Conservation (phyloP, 768 basidiomycete species). For the Trametes coccinea region DNA sequence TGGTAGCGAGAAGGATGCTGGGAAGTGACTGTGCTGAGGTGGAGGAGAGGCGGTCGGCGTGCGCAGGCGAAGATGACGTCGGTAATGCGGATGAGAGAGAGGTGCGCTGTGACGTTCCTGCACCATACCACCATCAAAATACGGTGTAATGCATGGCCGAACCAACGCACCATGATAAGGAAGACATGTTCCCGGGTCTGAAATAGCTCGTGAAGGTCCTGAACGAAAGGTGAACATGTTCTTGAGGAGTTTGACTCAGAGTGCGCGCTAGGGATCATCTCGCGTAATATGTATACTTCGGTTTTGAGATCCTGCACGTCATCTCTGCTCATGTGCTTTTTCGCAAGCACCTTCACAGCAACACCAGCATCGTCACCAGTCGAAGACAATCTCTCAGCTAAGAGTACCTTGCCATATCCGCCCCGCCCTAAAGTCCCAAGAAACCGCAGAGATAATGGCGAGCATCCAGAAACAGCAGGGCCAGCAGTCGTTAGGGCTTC, state of each 20-base stretch:
- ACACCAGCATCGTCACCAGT: neutral
- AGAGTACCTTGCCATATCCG: slow-evolving; percentile 22
- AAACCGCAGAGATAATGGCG: slow-evolving; percentile 4
- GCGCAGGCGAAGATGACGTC: slow-evolving; percentile 10
- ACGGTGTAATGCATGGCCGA: neutral
- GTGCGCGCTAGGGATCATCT: neutral
- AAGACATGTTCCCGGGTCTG: slow-evolving; percentile 17
- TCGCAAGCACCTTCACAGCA: slow-evolving; percentile 19
- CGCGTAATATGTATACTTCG: slow-evolving; percentile 7
- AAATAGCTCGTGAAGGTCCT: slow-evolving; percentile 3
- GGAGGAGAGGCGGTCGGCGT: neutral
- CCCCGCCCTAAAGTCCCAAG: slow-evolving; percentile 19
- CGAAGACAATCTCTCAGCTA: neutral
- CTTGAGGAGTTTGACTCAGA: neutral
- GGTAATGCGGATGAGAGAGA: slow-evolving; percentile 12
- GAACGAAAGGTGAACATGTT: slow-evolving; percentile 4
- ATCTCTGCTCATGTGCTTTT: slow-evolving; percentile 8
- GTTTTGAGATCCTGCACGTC: slow-evolving; percentile 15
- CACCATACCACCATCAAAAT: neutral
- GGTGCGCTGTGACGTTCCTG: slow-evolving; percentile 13
- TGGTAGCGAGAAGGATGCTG: slow-evolving; percentile 9
- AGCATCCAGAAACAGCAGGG: neutral
- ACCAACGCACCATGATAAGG: slow-evolving; percentile 9
- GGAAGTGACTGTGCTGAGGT: neutral
- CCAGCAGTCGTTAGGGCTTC: neutral